Percentiles rank a stretch among this genome's conserved stretches.
Evolutionary conservation across 2,329 filamentous ascomycete species (phyloP).

Genomic region (Monilinia polystroma): DNA sequence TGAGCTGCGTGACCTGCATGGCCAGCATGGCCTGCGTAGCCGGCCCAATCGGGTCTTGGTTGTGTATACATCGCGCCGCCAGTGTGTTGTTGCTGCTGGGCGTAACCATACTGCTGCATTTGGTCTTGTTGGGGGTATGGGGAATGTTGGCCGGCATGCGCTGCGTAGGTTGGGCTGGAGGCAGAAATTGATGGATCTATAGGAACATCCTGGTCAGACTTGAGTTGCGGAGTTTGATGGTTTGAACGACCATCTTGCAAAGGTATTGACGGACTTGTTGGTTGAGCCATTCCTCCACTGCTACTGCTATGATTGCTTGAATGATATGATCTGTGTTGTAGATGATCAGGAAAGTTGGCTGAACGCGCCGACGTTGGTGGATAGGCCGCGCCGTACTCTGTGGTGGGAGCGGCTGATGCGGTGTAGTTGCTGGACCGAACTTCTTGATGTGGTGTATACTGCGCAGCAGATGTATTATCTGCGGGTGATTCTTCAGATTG

Average conservation of each 20-base stretch:
- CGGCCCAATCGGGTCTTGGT: slow-evolving; percentile 72
- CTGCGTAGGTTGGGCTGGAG: slow-evolving; percentile 87
- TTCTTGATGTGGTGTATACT: slow-evolving; percentile 82
- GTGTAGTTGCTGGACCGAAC: slow-evolving; percentile 56
- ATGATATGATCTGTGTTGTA: slow-evolving; percentile 81
- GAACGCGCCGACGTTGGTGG: slow-evolving; percentile 73
- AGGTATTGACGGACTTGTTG: slow-evolving; percentile 96
- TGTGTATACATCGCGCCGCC: slow-evolving; percentile 62
- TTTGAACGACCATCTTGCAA: slow-evolving; percentile 71
- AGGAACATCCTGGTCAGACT: slow-evolving; percentile 95
- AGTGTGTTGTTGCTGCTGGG: slow-evolving; percentile 58
- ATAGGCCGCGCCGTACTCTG: slow-evolving; percentile 76
- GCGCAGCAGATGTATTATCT: slow-evolving; percentile 93
- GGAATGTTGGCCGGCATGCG: slow-evolving; percentile 71
- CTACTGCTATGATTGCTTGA: slow-evolving; percentile 71
- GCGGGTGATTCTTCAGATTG: slow-evolving; percentile 80
- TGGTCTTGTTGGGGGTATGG: slow-evolving; percentile 84
- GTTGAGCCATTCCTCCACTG: slow-evolving; percentile 93
- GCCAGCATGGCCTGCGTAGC: slow-evolving; percentile 54
- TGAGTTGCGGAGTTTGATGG: slow-evolving; percentile 75
- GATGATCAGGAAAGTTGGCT: slow-evolving; percentile 81
- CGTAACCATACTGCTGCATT: slow-evolving; percentile 76
- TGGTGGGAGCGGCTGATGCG: slow-evolving; percentile 79
- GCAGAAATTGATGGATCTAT: slow-evolving; percentile 98
- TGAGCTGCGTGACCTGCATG: slow-evolving; percentile 50